phyloP scores from a whole-genome alignment of 148 eudicot species.

The Rhododendron mucronatum region DNA sequence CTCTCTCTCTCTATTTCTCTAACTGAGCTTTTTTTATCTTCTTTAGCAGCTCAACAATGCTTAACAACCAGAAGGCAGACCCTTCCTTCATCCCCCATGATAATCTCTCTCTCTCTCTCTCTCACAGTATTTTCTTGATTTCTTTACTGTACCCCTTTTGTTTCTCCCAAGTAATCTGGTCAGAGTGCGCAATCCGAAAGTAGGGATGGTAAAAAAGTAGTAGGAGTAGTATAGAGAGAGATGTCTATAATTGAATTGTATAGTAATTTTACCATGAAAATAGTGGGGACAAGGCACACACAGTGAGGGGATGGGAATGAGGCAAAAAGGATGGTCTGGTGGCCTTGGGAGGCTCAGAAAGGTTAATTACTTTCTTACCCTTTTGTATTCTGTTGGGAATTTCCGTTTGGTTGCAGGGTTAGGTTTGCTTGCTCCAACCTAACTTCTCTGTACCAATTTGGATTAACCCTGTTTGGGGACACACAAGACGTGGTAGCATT shows the following conservation, averaged over 20 bases:
- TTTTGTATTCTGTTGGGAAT: not conserved
- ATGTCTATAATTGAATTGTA: not conserved
- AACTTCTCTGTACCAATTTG: not conserved
- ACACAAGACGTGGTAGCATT: not conserved
- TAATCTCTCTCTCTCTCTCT: not conserved
- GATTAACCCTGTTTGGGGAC: not conserved
- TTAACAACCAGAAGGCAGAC: slow-evolving; percentile 26
- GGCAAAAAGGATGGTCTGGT: slow-evolving; percentile 14
- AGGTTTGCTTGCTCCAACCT: not conserved
- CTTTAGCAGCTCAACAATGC: slow-evolving; percentile 13
- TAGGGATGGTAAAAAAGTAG: not conserved
- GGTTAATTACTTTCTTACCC: slow-evolving; percentile 13
- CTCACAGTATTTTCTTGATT: not conserved
- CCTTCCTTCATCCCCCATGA: slow-evolving; percentile 5
- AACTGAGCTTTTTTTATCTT: slow-evolving; percentile 12
- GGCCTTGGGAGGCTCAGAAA: not conserved
- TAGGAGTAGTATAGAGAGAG: not conserved
- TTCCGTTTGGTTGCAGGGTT: slow-evolving; percentile 3
- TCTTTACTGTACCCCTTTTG: not conserved
- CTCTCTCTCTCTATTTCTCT: slow-evolving; percentile 4
- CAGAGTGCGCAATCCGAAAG: not conserved
- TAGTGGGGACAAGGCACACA: slow-evolving; percentile 11
- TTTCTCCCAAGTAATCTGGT: slow-evolving; percentile 9
- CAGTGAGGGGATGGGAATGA: slow-evolving; percentile 9
- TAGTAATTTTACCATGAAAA: slow-evolving; percentile 7